Conservation (phyloP, 2,329 filamentous ascomycete genomes). For the Ceratocystiopsis minuta region DNA sequence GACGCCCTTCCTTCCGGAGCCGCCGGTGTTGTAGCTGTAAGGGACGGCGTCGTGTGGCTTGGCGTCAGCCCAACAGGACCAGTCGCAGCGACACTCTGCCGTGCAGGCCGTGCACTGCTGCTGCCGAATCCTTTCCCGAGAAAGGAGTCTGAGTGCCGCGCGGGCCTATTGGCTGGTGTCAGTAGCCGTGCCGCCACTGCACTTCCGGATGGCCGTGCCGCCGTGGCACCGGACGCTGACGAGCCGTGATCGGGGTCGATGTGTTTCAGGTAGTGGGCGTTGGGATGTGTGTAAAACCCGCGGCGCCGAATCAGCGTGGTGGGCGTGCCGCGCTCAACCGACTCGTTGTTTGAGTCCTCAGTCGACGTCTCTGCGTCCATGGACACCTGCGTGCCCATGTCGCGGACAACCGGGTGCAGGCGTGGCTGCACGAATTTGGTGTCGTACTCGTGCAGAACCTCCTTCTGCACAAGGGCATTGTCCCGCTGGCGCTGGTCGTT, state of each 20-base stretch:
- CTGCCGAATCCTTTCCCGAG: neutral
- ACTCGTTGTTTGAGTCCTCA: constrained; percentile 21
- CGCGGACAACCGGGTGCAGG: constrained; percentile 59
- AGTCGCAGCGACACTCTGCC: constrained; percentile 8
- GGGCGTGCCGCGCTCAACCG: constrained; percentile 33
- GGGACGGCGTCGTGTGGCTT: neutral
- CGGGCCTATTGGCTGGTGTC: constrained; percentile 19
- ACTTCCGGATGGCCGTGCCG: no score
- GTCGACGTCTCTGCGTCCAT: constrained; percentile 11
- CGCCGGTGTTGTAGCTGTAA: constrained; percentile 3
- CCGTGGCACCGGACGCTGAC: no score
- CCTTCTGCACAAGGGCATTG: constrained; percentile 64
- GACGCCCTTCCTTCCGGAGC: constrained; percentile 3
- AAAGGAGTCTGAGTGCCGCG: constrained; percentile 16
- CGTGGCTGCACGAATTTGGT: constrained; percentile 86
- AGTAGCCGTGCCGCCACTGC: constrained; percentile 5
- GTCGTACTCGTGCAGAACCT: constrained; percentile 91
- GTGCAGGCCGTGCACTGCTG: constrained; percentile 2
- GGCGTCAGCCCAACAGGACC: neutral
- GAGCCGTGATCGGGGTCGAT: constrained; percentile 44
- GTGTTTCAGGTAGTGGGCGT: constrained; percentile 59
- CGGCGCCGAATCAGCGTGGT: constrained; percentile 47
- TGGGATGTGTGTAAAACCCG: constrained; percentile 62
- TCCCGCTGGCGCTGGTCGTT: constrained; percentile 82
- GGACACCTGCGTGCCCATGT: constrained; percentile 66